Conservation (phyloP, 306 rosid genomes). For the Neltuma alba region DNA sequence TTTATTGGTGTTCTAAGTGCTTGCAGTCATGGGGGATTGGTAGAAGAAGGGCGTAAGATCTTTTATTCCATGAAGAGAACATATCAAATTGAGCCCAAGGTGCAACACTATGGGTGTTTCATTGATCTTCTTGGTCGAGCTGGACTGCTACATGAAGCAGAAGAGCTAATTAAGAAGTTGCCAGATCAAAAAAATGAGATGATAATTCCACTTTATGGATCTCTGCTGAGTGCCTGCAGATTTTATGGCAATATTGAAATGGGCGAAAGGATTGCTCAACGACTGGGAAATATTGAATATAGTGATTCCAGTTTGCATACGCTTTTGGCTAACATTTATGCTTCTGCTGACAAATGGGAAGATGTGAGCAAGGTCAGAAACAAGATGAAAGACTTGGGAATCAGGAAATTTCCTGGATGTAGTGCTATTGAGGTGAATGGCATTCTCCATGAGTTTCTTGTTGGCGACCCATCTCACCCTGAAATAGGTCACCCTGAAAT, state of each 20-base stretch:
- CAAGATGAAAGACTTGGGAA: constrained; percentile 63
- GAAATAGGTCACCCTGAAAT: no score
- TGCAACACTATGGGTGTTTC: no score
- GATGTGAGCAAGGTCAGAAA: constrained; percentile 70
- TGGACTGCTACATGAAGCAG: no score
- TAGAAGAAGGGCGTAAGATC: no score
- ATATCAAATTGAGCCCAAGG: no score
- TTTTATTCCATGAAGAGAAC: no score
- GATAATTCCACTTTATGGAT: constrained; percentile 68
- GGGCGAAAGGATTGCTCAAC: constrained; percentile 67
- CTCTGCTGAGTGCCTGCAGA: constrained; percentile 77
- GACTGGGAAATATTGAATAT: constrained; percentile 52
- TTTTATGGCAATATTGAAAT: constrained; percentile 61
- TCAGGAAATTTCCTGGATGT: constrained; percentile 65
- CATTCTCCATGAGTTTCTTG: constrained; percentile 10
- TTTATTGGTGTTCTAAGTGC: constrained; percentile 50
- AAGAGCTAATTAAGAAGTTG: no score
- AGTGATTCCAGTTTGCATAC: constrained; percentile 61
- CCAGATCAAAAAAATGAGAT: no score
- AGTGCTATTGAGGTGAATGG: constrained; percentile 65
- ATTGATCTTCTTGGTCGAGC: no score
- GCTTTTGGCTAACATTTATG: constrained; percentile 73
- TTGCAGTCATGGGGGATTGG: no score
- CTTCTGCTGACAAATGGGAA: constrained; percentile 75
- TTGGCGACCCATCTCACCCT: constrained; percentile 7